These are phyloP conservation scores for Aspergillus sp. DNA, from an alignment of 2,329 filamentous ascomycete species.

Conservation along the genomic window DNA sequence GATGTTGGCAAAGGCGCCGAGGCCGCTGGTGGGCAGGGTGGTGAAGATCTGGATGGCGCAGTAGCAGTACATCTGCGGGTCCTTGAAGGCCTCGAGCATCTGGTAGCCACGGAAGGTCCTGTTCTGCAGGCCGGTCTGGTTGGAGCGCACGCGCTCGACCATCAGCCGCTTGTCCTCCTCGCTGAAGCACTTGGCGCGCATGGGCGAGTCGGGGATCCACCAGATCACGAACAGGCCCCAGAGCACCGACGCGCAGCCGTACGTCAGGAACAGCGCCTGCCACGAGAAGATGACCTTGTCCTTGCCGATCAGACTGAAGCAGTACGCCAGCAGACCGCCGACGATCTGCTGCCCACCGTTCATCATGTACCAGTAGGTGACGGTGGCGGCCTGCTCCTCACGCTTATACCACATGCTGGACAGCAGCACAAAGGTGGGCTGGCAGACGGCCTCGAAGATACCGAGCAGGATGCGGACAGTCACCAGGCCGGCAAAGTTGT, in stretches of 20 bases:
- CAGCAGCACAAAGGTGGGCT: conserved; percentile 67
- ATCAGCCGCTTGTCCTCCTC: conserved; percentile 65
- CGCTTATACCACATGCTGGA: conserved; percentile 70
- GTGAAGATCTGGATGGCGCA: conserved; percentile 67
- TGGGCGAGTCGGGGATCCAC: conserved; percentile 68
- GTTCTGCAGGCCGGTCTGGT: conserved; percentile 63
- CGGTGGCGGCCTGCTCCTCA: conserved; percentile 64
- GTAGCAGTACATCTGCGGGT: conserved; percentile 68
- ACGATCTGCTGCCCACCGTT: conserved; percentile 72
- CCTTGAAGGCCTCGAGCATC: conserved; percentile 57
- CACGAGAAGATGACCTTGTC: conserved; percentile 60
- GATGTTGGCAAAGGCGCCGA: conserved; percentile 72
- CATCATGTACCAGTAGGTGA: conserved; percentile 77
- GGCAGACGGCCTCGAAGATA: conserved; percentile 68
- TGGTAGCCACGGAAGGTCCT: conserved; percentile 54
- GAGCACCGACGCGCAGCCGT: conserved; percentile 62
- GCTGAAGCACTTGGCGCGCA: conserved; percentile 68
- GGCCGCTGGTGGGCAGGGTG: conserved; percentile 69
- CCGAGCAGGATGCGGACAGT: conserved; percentile 65
- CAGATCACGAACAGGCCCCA: conserved; percentile 64
- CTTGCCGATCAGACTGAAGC: conserved; percentile 49
- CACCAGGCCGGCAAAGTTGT: conserved; percentile 60
- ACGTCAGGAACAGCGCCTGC: conserved; percentile 68
- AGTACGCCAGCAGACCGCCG: conserved; percentile 65
- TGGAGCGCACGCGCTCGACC: conserved; percentile 60